Evolutionary conservation across 176 grass and related monocot genomes (phyloP).

Genomic region (Poa pratensis): DNA sequence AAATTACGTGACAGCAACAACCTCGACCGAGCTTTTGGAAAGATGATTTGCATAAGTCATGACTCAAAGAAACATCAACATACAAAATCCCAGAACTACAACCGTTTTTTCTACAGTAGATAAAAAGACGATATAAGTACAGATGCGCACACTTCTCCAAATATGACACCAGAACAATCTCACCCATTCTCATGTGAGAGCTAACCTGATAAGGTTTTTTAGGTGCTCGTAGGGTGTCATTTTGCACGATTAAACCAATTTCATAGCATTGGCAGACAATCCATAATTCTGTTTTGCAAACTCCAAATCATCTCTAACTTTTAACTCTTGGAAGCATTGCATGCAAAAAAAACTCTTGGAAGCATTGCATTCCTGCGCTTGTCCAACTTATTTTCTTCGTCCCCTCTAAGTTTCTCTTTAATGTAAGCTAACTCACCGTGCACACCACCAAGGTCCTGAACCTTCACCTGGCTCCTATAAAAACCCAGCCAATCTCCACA

Average conservation of each 20-base stretch:
- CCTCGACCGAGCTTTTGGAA: background rate
- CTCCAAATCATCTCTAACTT: background rate
- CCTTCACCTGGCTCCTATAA: conserved; percentile 32
- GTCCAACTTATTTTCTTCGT: background rate
- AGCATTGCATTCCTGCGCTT: background rate
- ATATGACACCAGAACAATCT: background rate
- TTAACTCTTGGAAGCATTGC: background rate
- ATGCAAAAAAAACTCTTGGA: background rate
- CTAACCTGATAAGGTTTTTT: background rate
- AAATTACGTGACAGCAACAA: background rate
- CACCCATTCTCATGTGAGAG: background rate
- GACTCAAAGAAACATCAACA: background rate
- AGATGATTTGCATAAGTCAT: background rate
- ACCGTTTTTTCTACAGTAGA: background rate
- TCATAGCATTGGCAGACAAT: background rate
- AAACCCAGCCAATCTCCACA: background rate
- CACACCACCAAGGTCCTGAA: conserved; percentile 2
- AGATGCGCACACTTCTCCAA: background rate
- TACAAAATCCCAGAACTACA: background rate
- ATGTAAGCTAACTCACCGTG: background rate
- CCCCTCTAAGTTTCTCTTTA: conserved; percentile 7
- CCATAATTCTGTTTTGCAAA: conserved; percentile 21
- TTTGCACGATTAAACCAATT: background rate
- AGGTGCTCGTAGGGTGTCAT: background rate
- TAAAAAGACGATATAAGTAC: background rate